These are phyloP conservation scores for Phytophthora megakarya DNA, from an alignment of 352 stramenopile species.

Conservation along the genomic window DNA sequence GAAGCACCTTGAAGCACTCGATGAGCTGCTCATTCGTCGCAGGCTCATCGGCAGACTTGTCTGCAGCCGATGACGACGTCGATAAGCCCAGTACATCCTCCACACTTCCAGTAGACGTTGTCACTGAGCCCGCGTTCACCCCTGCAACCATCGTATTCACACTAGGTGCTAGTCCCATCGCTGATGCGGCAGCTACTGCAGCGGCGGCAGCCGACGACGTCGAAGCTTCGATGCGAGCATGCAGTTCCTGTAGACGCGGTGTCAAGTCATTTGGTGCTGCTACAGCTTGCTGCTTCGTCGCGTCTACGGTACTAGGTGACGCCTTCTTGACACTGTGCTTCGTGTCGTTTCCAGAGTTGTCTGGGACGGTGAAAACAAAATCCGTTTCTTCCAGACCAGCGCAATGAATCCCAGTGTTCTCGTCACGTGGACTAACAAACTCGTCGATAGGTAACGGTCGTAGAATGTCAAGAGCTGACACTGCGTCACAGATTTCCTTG, in stretches of 20 bases:
- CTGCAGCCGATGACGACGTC: slow-evolving; percentile 15
- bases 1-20: slow-evolving; percentile 50
- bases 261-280: slow-evolving; percentile 26
- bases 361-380: slow-evolving; percentile 46
- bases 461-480: slow-evolving; percentile 43
- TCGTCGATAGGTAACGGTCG: slow-evolving; percentile 54
- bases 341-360: slow-evolving; percentile 18
- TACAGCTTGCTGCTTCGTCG: slow-evolving; percentile 17
- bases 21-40: slow-evolving; percentile 56
- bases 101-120: slow-evolving; percentile 15
- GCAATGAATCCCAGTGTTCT: slow-evolving; percentile 52
- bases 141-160: slow-evolving; percentile 31
- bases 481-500: slow-evolving; percentile 55
- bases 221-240: slow-evolving; percentile 39
- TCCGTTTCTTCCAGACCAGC: slow-evolving; percentile 48
- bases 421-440: slow-evolving; percentile 51
- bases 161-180: slow-evolving; percentile 20
- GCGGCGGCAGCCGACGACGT: slow-evolving; percentile 26
- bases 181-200: slow-evolving; percentile 12
- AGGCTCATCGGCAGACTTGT: slow-evolving; percentile 19
- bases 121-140: slow-evolving; percentile 21
- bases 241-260: slow-evolving; percentile 44
- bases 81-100: slow-evolving; percentile 57
- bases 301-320: slow-evolving; percentile 24
- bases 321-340: slow-evolving; percentile 34